Evolutionary conservation across 2,329 filamentous ascomycete genomes (phyloP).

Genomic region (Colletotrichum coccodes): DNA sequence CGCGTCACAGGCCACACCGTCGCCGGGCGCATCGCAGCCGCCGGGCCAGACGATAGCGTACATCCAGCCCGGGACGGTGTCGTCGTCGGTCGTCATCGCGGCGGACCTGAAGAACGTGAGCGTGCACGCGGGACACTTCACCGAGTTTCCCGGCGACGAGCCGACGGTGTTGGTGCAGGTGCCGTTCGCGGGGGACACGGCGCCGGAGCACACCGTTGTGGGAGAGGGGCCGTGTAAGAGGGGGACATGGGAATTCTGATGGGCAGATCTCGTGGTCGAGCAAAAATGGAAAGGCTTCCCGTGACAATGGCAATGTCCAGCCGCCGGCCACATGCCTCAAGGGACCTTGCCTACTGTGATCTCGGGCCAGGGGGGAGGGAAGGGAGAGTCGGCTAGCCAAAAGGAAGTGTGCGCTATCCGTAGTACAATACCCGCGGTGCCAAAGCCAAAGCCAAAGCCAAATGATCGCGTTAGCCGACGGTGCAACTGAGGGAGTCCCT

Average conservation of each 20-base stretch:
- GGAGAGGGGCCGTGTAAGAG: conserved; percentile 41
- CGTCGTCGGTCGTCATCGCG: conserved; percentile 44
- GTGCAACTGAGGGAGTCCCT: neutral
- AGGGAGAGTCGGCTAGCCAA: neutral
- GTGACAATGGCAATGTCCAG: neutral
- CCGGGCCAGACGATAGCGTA: conserved; percentile 38
- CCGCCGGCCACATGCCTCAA: neutral
- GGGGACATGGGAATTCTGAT: conserved; percentile 20
- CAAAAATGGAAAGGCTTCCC: neutral
- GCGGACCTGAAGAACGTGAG: conserved; percentile 41
- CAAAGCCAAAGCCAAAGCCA: conserved; percentile 4
- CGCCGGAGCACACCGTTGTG: conserved; percentile 41
- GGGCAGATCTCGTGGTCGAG: neutral
- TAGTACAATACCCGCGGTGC: neutral
- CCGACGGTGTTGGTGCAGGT: conserved; percentile 44
- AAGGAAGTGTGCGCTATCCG: neutral
- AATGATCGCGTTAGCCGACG: conserved; percentile 12
- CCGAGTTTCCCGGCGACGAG: conserved; percentile 47
- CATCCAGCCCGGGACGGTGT: conserved; percentile 42
- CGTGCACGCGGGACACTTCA: conserved; percentile 41
- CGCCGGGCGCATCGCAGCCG: neutral
- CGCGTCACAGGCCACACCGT: conserved; percentile 17
- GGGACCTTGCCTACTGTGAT: too few relatives aligned
- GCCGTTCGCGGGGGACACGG: conserved; percentile 38
- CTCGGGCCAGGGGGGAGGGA: neutral